Evolutionary conservation across 805 yeast genomes (phyloP), one percentile per base, ranked within the genome.

Genomic region (Maudiozyma saulgeensis): DNA sequence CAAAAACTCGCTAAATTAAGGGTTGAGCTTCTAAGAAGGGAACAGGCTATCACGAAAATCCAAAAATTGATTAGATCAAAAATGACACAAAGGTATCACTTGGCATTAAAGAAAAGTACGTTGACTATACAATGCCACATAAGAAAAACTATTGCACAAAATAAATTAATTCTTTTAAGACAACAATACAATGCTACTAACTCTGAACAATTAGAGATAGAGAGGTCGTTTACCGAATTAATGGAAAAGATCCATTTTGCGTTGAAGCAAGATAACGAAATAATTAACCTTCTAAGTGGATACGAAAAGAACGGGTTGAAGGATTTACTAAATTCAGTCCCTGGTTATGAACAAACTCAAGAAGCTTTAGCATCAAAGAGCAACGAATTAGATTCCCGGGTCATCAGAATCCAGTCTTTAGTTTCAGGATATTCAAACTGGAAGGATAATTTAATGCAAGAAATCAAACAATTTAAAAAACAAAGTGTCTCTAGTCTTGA

Each of bases 201-300:
- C 73, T 44, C 53, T 11, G 47, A 39, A 4, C 51, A 46, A 18
- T 46, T 44, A 6, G 21, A 26, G 18, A 11, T 52, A 13, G 43
- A 46, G 15, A 39, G 19, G 9, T 45, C 52, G 37, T 39, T 54
- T 23, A 43, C 46, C 15, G 40, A 15, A 16, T 47, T 47, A 16
- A 45, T 96, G 5, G 93, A 90, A 61, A 76, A 83, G 8, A 73
- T 90, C 52, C 78, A 93, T 0, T 69, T 79, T 35, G 84, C 85
- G 62, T 81, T 84, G 23, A 84, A 80, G 56, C 95, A 87, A 55
- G 88, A 87, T 67, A 82, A 82, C 70, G 75, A 74, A 51, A 73
- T 87, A 57, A 73, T 78, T 51, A 69, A 76, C 57, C 26, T 23
- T 71, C 73, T 44, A 70, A 46, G 31, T 6, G 21, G 13, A 15